Conservation (phyloP, 148 eudicot species). For the Rhododendron mucronatum region DNA sequence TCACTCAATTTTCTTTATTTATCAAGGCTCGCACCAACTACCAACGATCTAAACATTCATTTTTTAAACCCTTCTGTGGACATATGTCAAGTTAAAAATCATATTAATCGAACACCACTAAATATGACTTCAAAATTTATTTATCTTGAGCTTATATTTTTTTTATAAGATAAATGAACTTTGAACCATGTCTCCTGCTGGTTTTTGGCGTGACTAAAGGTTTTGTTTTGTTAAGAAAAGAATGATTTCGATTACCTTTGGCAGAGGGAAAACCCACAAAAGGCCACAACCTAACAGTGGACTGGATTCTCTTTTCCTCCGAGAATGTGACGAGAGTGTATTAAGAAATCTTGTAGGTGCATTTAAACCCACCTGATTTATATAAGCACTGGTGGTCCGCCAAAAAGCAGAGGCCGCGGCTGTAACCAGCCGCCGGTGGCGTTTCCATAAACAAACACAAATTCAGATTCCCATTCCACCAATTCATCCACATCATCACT, state of each 20-base stretch:
- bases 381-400: not conserved
- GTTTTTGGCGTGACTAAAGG: no score
- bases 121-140: not conserved
- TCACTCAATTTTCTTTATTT: not conserved
- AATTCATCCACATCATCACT: not conserved
- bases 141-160: not conserved
- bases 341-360: not conserved
- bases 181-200: no score
- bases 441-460: not conserved
- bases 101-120: not conserved
- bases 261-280: not conserved
- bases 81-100: not conserved
- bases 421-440: conserved; percentile 3
- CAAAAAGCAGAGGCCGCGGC: conserved; percentile 13
- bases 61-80: no score
- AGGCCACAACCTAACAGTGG: not conserved
- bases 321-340: not conserved
- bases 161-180: no score
- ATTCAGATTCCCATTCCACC: not conserved
- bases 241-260: not conserved
- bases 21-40: no score
- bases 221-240: no score
- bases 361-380: not conserved
- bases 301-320: not conserved
- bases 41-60: not conserved